Percentiles rank a stretch among this genome's conserved stretches.
These are phyloP conservation scores for Pulveroboletus frians DNA, from an alignment of 768 basidiomycete genomes.

Conservation along the genomic window DNA sequence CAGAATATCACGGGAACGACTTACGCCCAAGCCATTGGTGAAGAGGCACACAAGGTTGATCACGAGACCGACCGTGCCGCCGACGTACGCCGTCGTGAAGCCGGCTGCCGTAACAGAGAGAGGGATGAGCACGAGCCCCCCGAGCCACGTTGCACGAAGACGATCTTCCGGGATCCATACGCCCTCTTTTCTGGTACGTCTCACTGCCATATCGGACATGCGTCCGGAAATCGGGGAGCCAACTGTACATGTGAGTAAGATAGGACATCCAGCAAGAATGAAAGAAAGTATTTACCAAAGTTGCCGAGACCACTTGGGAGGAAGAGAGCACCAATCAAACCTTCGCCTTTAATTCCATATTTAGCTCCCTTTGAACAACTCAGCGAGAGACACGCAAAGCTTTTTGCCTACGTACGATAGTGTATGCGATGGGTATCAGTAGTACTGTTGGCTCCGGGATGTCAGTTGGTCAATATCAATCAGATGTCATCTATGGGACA, in stretches of 20 bases:
- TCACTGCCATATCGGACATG: conserved; percentile 51
- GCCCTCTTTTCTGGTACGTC: conserved; percentile 45
- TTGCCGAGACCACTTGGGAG: conserved; percentile 27
- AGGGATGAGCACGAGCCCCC: conserved; percentile 47
- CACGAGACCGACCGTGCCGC: conserved; percentile 44
- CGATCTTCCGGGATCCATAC: conserved; percentile 68
- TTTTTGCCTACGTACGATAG: conserved; percentile 42
- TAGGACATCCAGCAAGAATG: background rate
- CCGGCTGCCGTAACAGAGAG: conserved; percentile 47
- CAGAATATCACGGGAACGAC: conserved; percentile 9
- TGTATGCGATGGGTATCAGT: conserved; percentile 59
- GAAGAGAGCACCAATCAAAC: conserved; percentile 20
- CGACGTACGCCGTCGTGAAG: conserved; percentile 46
- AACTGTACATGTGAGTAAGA: conserved; percentile 32
- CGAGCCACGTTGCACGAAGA: conserved; percentile 46
- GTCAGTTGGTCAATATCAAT: background rate
- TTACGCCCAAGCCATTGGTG: conserved; percentile 61
- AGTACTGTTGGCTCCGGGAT: conserved; percentile 28
- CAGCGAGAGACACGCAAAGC: background rate
- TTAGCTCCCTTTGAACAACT: conserved; percentile 40
- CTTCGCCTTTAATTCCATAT: conserved; percentile 23
- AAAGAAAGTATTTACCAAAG: conserved; percentile 11
- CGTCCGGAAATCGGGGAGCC: conserved; percentile 57
- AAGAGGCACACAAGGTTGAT: conserved; percentile 55
- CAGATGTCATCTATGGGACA: conserved; percentile 19